These are phyloP conservation scores for Hypoxylon sp. DNA, from an alignment of 2,329 filamentous ascomycete species.

Conservation along the genomic window DNA sequence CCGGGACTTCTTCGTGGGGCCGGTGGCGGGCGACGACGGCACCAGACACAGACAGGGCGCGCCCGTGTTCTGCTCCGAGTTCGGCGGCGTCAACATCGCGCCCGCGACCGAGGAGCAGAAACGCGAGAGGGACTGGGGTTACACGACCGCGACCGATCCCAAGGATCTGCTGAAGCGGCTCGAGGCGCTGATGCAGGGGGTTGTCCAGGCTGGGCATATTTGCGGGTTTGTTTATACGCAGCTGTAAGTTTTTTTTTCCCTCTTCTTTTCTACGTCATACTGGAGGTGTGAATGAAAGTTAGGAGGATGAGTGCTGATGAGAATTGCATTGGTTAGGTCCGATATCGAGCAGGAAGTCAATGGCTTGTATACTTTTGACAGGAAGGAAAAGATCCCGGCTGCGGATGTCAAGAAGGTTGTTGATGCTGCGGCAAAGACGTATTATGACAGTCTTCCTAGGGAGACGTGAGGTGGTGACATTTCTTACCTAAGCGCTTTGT, in stretches of 20 bases:
- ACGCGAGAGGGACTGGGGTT: slow-evolving; percentile 68
- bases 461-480: background rate
- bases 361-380: slow-evolving; percentile 70
- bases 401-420: slow-evolving; percentile 65
- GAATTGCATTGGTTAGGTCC: slow-evolving; percentile 46
- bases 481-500: no score
- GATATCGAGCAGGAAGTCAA: slow-evolving; percentile 76
- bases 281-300: background rate
- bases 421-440: slow-evolving; percentile 58
- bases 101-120: slow-evolving; percentile 51
- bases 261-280: background rate
- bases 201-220: slow-evolving; percentile 64
- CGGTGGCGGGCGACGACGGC: slow-evolving; percentile 53
- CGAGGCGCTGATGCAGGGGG: slow-evolving; percentile 65
- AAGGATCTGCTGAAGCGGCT: slow-evolving; percentile 67
- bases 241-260: slow-evolving; percentile 54
- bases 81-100: slow-evolving; percentile 73
- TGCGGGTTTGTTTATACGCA: slow-evolving; percentile 75
- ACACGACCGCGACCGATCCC: slow-evolving; percentile 70
- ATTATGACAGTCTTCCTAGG: slow-evolving; percentile 49
- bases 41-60: slow-evolving; percentile 61
- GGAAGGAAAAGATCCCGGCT: slow-evolving; percentile 67
- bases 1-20: slow-evolving; percentile 62
- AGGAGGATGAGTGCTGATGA: slow-evolving; percentile 9
- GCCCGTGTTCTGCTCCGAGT: slow-evolving; percentile 72